phyloP scores from a whole-genome alignment of 2,329 filamentous ascomycete species.

The Paecilomyces formosus region DNA sequence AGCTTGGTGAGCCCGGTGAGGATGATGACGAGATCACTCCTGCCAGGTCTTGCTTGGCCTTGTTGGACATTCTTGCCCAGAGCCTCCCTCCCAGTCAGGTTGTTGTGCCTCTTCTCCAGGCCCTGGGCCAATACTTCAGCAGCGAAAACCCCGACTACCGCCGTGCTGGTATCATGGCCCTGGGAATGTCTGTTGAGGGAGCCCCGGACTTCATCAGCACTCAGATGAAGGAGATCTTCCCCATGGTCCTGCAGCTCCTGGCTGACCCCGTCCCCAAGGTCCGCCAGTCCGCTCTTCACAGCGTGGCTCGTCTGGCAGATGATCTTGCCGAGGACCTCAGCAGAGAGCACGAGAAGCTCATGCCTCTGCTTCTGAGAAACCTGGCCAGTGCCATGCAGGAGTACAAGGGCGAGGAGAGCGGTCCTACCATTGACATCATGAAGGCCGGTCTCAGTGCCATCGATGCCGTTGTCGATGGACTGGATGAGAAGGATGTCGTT shows the following conservation, averaged over 20 bases:
- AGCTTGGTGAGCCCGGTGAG: slow-evolving; percentile 61
- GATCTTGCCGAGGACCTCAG: slow-evolving; percentile 87
- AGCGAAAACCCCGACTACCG: slow-evolving; percentile 69
- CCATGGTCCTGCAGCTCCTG: slow-evolving; percentile 73
- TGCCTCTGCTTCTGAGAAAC: slow-evolving; percentile 80
- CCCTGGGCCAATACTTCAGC: slow-evolving; percentile 73
- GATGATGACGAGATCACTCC: slow-evolving; percentile 83
- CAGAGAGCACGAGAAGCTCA: slow-evolving; percentile 74
- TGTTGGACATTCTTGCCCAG: slow-evolving; percentile 82
- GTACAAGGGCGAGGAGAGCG: slow-evolving; percentile 56
- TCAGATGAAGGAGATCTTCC: slow-evolving; percentile 79
- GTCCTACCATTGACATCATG: slow-evolving; percentile 77
- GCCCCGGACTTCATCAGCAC: slow-evolving; percentile 96
- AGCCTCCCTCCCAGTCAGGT: slow-evolving; percentile 90
- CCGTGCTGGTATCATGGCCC: slow-evolving; percentile 81
- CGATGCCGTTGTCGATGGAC: slow-evolving; percentile 79
- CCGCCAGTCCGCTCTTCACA: slow-evolving; percentile 77
- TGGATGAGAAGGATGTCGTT: slow-evolving; percentile 68
- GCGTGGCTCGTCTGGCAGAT: slow-evolving; percentile 83
- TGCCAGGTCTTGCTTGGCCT: slow-evolving; percentile 71
- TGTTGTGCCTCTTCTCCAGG: slow-evolving; percentile 81
- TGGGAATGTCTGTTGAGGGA: slow-evolving; percentile 92
- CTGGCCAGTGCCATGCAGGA: slow-evolving; percentile 70
- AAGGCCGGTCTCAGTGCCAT: slow-evolving; percentile 84
- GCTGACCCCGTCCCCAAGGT: slow-evolving; percentile 77